phyloP scores from a whole-genome alignment of 148 eudicot species.

The Rhododendron vialii region DNA sequence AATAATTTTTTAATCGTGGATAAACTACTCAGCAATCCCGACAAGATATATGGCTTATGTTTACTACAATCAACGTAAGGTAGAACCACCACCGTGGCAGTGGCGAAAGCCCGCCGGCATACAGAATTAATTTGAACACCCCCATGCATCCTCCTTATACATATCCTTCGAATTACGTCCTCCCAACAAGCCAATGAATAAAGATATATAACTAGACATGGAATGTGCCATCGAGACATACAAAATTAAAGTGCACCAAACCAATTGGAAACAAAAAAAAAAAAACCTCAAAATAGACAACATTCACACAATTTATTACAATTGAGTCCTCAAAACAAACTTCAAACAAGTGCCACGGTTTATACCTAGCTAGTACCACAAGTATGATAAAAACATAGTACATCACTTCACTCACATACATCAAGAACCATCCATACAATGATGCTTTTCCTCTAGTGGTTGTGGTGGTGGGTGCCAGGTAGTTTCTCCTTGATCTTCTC shows the following conservation, averaged over 20 bases:
- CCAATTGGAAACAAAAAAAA: background rate
- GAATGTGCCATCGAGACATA: background rate
- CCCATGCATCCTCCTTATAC: no score
- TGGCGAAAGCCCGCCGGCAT: no score
- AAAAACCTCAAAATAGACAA: background rate
- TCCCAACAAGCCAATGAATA: background rate
- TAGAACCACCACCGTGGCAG: no score
- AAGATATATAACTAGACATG: background rate
- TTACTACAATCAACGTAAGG: no score
- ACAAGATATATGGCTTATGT: no score
- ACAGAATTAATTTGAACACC: no score
- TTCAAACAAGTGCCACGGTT: background rate
- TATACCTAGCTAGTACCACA: background rate
- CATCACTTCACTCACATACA: background rate
- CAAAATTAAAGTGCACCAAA: background rate
- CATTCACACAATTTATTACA: background rate
- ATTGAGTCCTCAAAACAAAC: background rate
- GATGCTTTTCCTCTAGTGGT: background rate
- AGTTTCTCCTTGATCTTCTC: slow-evolving; percentile 70
- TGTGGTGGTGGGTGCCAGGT: slow-evolving; percentile 47
- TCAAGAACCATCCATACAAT: background rate
- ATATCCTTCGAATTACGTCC: no score
- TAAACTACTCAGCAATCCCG: no score
- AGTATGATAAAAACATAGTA: background rate
- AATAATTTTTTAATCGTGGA: no score